Evolutionary conservation across 257 asterid species (phyloP).

Genomic region (Osmanthus fragrans): DNA sequence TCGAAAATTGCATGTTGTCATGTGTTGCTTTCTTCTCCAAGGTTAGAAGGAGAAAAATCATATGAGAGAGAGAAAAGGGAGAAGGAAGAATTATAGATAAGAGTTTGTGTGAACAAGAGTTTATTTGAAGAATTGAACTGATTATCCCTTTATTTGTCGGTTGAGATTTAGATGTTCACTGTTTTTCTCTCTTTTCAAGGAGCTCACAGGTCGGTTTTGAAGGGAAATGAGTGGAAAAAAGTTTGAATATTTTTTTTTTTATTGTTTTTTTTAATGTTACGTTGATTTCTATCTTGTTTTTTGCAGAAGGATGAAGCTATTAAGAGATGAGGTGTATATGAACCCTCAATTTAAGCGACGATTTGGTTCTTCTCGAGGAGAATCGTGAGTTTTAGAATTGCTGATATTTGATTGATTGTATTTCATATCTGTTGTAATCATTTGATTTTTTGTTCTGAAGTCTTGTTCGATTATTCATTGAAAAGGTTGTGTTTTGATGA

Average conservation of each 20-base stretch:
- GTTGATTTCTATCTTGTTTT: conserved; percentile 21
- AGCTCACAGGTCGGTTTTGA: conserved; percentile 46
- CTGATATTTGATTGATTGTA: conserved; percentile 20
- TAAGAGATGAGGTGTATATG: conserved; percentile 64
- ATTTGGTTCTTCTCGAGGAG: conserved; percentile 69
- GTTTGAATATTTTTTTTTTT: neutral
- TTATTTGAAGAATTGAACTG: conserved; percentile 32
- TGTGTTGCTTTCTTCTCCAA: conserved; percentile 15
- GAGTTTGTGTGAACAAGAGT: conserved; percentile 20
- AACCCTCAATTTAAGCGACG: conserved; percentile 84
- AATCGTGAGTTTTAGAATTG: conserved; percentile 64
- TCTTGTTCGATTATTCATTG: conserved; percentile 23
- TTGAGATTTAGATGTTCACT: conserved; percentile 56
- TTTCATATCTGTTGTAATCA: neutral
- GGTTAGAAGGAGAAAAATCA: conserved; percentile 25
- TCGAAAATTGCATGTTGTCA: neutral
- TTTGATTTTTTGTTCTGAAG: conserved; percentile 12
- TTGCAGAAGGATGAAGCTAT: conserved; percentile 77
- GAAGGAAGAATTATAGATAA: neutral
- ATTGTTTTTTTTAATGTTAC: conserved; percentile 27
- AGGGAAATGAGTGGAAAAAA: neutral
- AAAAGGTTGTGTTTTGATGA: conserved; percentile 17
- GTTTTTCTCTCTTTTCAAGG: conserved; percentile 30
- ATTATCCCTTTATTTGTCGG: neutral
- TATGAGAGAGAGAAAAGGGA: neutral